Percentiles rank a stretch among this genome's conserved stretches.
Evolutionary conservation across 345 rosid genomes (phyloP).

Genomic region (Gossypium rotundifolium): DNA sequence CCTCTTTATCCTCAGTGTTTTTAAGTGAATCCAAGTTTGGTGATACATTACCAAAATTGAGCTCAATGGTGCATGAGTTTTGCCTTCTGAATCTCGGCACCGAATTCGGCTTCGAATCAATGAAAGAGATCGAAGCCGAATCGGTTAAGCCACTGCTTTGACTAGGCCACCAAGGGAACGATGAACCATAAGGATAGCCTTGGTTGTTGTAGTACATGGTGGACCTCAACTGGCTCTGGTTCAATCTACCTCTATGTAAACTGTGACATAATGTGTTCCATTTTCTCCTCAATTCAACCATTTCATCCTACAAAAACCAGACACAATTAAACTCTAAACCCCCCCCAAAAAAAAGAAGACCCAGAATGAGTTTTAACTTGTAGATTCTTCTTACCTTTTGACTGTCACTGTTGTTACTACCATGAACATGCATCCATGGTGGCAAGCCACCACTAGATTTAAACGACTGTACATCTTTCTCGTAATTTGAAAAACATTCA

Average conservation of each 20-base stretch:
- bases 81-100: conserved; percentile 69
- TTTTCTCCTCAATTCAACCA: conserved; percentile 50
- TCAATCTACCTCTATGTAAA: conserved; percentile 38
- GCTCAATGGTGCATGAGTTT: conserved; percentile 61
- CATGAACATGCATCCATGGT: conserved; percentile 59
- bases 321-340: neutral
- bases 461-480: conserved; percentile 58
- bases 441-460: conserved; percentile 45
- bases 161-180: conserved; percentile 45
- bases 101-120: conserved; percentile 41
- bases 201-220: conserved; percentile 18
- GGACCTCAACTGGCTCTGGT: conserved; percentile 11
- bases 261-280: conserved; percentile 70
- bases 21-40: conserved; percentile 58
- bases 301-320: conserved; percentile 41
- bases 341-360: too few species aligned
- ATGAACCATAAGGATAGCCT: conserved; percentile 27
- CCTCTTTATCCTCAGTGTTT: conserved; percentile 53
- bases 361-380: neutral
- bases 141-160: conserved; percentile 40
- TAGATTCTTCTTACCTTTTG: conserved; percentile 42
- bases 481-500: conserved; percentile 68
- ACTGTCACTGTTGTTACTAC: conserved; percentile 20
- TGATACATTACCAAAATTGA: conserved; percentile 36
- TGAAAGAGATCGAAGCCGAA: conserved; percentile 38